phyloP scores from a whole-genome alignment of 192 early-diverging fungal species.

The Thamnidium elegans region DNA sequence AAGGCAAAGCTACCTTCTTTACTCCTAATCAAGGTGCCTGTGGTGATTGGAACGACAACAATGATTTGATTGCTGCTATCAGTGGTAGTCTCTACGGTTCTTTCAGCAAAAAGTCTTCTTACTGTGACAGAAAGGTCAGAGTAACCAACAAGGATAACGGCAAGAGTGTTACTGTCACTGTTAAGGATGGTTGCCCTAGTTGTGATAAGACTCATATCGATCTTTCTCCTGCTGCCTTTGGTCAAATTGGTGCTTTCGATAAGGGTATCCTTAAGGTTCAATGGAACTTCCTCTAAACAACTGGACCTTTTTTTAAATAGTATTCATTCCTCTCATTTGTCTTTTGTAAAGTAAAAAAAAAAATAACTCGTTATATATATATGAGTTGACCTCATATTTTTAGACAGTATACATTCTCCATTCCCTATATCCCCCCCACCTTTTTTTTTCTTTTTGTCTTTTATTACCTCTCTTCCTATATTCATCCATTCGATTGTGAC shows the following conservation, averaged over 20 bases:
- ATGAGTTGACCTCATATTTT: too few relatives aligned
- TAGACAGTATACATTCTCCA: too few relatives aligned
- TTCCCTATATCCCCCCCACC: too few relatives aligned
- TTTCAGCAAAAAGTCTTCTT: conserved; percentile 28
- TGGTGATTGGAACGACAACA: conserved; percentile 18
- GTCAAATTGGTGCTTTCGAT: conserved; percentile 21
- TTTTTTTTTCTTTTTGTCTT: too few relatives aligned
- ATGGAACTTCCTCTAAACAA: conserved; percentile 17
- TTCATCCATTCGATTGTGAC: too few relatives aligned
- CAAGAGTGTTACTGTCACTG: conserved; percentile 34
- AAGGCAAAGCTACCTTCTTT: conserved; percentile 24
- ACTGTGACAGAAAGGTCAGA: conserved; percentile 38
- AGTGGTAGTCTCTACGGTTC: conserved; percentile 32
- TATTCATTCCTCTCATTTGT: too few relatives aligned
- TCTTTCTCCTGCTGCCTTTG: conserved; percentile 31
- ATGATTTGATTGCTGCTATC: conserved; percentile 26
- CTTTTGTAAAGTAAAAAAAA: neutral
- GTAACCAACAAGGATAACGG: conserved; percentile 35
- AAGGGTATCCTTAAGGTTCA: conserved; percentile 26
- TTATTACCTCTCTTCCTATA: too few relatives aligned
- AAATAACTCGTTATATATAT: too few relatives aligned
- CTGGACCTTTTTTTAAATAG: too few relatives aligned
- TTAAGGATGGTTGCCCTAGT: conserved; percentile 45
- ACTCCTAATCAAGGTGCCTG: conserved; percentile 35
- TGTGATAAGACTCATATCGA: conserved; percentile 37